Conservation (phyloP, 768 basidiomycete species). For the Mycena latifolia region DNA sequence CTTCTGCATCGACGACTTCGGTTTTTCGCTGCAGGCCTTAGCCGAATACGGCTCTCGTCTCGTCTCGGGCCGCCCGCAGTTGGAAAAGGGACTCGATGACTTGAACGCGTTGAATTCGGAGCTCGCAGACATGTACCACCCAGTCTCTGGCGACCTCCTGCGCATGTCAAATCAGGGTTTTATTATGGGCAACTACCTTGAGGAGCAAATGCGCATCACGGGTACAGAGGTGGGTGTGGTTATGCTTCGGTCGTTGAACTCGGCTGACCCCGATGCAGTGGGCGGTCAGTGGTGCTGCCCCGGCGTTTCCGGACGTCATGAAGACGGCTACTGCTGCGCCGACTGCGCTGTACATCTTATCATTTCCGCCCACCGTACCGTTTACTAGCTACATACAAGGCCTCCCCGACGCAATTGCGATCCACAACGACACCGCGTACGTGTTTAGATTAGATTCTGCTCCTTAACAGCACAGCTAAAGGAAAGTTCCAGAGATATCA, state of each 20-base stretch:
- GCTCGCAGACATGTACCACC: constrained; percentile 15
- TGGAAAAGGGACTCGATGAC: constrained; percentile 22
- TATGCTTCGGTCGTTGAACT: no score
- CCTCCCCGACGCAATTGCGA: constrained; percentile 20
- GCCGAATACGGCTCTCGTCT: constrained; percentile 24
- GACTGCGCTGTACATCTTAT: constrained; percentile 16
- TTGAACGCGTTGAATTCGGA: constrained; percentile 9
- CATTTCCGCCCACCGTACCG: constrained; percentile 14
- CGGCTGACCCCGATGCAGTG: no score
- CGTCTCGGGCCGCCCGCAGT: constrained; percentile 1
- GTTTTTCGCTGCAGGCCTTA: constrained; percentile 2
- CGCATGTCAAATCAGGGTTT: constrained; percentile 20
- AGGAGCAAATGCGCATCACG: constrained; percentile 14
- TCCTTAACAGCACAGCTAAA: no score
- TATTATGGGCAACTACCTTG: constrained; percentile 29
- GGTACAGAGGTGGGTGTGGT: background rate
- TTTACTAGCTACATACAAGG: constrained; percentile 14
- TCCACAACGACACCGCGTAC: constrained; percentile 24
- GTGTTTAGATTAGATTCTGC: background rate
- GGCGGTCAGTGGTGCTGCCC: constrained; percentile 20
- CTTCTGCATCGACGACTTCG: constrained; percentile 23
- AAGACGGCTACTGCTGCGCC: constrained; percentile 24
- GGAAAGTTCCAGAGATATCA: constrained; percentile 18
- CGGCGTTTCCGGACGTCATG: constrained; percentile 21
- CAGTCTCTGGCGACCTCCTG: constrained; percentile 15